Conservation (phyloP, 805 yeast species). For the Suhomyces pyralidae region DNA sequence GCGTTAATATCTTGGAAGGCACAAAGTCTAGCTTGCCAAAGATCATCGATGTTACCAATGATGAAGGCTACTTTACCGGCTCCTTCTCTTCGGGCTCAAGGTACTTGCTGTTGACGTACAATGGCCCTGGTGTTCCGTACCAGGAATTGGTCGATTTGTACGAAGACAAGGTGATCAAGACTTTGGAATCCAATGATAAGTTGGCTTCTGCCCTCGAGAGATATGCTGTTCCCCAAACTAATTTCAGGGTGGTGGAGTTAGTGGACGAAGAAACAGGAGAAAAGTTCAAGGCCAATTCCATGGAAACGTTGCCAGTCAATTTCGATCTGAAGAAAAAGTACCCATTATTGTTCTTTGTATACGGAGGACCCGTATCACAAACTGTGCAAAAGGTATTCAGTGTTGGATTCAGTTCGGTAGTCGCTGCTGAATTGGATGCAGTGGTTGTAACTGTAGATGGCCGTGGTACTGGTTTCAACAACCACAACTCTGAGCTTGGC, state of each 20-base stretch:
- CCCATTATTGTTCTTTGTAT: slow-evolving; percentile 85
- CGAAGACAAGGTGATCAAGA: slow-evolving; percentile 25
- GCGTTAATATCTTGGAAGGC: slow-evolving; percentile 50
- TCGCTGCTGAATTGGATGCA: slow-evolving; percentile 74
- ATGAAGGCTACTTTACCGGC: slow-evolving; percentile 64
- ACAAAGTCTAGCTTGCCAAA: slow-evolving; percentile 41
- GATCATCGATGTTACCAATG: slow-evolving; percentile 35
- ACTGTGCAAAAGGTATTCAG: slow-evolving; percentile 61
- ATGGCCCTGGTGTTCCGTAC: slow-evolving; percentile 78
- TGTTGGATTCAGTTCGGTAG: slow-evolving; percentile 66
- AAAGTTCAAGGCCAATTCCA: slow-evolving; percentile 54
- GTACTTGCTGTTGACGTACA: slow-evolving; percentile 64
- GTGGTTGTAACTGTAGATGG: slow-evolving; percentile 96
- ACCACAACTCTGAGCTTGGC: slow-evolving; percentile 46
- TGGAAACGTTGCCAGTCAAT: slow-evolving; percentile 73
- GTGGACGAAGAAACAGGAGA: slow-evolving; percentile 45
- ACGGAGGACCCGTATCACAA: slow-evolving; percentile 97
- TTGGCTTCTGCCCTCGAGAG: slow-evolving; percentile 36
- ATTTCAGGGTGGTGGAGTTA: slow-evolving; percentile 52
- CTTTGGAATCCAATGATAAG: slow-evolving; percentile 46
- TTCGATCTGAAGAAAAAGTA: slow-evolving; percentile 64
- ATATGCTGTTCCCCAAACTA: slow-evolving; percentile 57
- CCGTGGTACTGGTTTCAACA: slow-evolving; percentile 92
- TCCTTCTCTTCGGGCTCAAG: slow-evolving; percentile 80
- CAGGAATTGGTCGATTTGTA: slow-evolving; percentile 61